Evolutionary conservation across 164 flowering plant genomes (phyloP), one percentile per base, ranked within the genome.

Genomic region (Vitis rotundifolia): DNA sequence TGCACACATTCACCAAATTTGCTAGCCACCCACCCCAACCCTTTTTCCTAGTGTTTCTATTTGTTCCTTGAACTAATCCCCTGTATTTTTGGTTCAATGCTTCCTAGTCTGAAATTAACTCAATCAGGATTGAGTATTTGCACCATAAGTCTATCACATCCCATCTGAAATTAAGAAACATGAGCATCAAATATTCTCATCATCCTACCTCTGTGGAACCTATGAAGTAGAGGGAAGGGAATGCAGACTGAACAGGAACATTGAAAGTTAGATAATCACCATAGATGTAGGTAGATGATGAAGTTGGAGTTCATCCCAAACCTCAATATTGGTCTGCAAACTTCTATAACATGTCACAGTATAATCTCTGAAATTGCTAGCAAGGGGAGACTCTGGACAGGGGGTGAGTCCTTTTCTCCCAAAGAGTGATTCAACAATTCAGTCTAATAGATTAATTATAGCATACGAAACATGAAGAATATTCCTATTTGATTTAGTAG

Each of bases 221-320:
- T 51, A 59, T 26, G 26, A 50, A 4, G 44, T 6, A 22, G 48
- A 49, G n/a, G 13, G 31, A 65, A 71, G 28, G 48, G 54, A 47
- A 54, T 56, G 1, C 22, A 61, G 16, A 16, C 18, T 10, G 9
- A 54, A 51, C 14, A 8, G 53, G 14, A 54, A 8, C 5, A 26
- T 6, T 10, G 11, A 8, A 67, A 69, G 62, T 48, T 37, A 12
- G 44, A 65, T 28, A 52, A 59, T 75, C 79, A 95, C 99, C 97
- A 90, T 79, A 67, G 82, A 82, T 28, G 87, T 9, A 55, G 99
- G 96, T 78, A 93, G 89, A 75, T 84, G 80, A 77, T 92, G 90
- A 12, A 94, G 91, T 11, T 89, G 91, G 76, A 95, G 89, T 77
- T 95, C 99, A 71, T 95, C 99, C 37, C 89, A 91, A 61, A 95